Base-by-base conservation (phyloP, 306 rosid genomes). In the Gastrolobium villosum region DNA sequence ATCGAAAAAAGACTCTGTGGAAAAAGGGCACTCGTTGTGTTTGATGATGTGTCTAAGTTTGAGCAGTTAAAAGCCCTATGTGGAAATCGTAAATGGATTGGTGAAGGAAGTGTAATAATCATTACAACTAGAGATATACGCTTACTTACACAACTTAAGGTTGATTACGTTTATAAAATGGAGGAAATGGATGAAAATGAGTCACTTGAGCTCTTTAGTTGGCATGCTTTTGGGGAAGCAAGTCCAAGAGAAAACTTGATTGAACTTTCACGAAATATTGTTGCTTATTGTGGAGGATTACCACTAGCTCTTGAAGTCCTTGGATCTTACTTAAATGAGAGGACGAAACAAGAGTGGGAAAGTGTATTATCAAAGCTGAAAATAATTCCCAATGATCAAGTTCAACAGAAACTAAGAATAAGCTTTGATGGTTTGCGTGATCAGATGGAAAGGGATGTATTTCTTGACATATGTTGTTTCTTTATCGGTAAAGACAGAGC, bases 271-370 rank as follows among this genome's bases (percentile, higher is more conserved):
- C 69, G 30, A 62, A 5, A 26, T 2, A 80, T 52, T 0, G 43
- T 65, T 13, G 2, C 10, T 48, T 77, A 70, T 2, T 65, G 64
- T 48, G 69, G 77, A 4, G 85, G 85, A 9, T 3, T 84, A 6
- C 88, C 85, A 2, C 26, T 84, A 5, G 85, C 83, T 5, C 77
- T 81, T 10, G 57, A 84, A 61, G 80, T 72, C 5, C 46, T 65
- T 66, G 88, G 88, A 0, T 84, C 80, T 6, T 65, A 65, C 30
- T 56, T 84, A 26, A 65, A 5, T 13, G 75, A 52, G 1, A 81
- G 83, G 52, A 36, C 60, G 10, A 20, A 5, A 34, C 2, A 0
- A 2, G 78, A 50, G 11, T 85, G 88, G 83, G 11, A 53, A 66
- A 65, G 41, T 4, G 28, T 69, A 13, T 15, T 81, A 36, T 74